A percentile compares a stretch with the other conserved stretches of the same genome.
Conservation (phyloP, 495 filamentous ascomycete species). For the Penicillium subrubescens region DNA sequence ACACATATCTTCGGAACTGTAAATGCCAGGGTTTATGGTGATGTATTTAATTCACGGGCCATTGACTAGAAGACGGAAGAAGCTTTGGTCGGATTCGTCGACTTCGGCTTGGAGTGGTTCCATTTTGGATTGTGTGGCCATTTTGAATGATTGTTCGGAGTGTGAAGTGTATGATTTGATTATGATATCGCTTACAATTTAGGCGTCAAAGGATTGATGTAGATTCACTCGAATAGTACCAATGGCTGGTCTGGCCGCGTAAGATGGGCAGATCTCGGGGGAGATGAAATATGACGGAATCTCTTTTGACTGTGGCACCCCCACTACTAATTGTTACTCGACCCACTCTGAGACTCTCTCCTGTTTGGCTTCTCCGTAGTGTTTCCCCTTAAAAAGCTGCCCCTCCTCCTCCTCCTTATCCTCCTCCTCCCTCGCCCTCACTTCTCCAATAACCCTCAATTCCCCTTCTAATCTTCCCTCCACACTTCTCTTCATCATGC, state of each 20-base stretch:
- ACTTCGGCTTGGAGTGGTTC: too few species aligned
- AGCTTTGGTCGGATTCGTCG: too few species aligned
- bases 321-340: too few species aligned
- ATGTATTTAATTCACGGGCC: neutral
- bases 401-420: slow-evolving; percentile 7
- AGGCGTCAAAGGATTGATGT: too few species aligned
- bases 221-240: too few species aligned
- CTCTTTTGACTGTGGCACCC: neutral
- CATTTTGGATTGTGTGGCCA: too few species aligned
- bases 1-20: neutral
- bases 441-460: neutral
- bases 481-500: slow-evolving; percentile 53
- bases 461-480: neutral
- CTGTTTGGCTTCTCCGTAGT: slow-evolving; percentile 6
- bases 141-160: too few species aligned
- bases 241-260: neutral
- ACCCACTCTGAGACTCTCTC: too few species aligned
- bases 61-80: too few species aligned
- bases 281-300: neutral
- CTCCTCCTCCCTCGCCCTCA: neutral
- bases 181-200: too few species aligned
- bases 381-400: slow-evolving; percentile 36
- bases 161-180: too few species aligned
- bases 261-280: slow-evolving; percentile 1
- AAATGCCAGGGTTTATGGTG: neutral